These are phyloP conservation scores for Trichosporon sp. DNA, from an alignment of 1,284 basidiomycete species.

Conservation along the genomic window DNA sequence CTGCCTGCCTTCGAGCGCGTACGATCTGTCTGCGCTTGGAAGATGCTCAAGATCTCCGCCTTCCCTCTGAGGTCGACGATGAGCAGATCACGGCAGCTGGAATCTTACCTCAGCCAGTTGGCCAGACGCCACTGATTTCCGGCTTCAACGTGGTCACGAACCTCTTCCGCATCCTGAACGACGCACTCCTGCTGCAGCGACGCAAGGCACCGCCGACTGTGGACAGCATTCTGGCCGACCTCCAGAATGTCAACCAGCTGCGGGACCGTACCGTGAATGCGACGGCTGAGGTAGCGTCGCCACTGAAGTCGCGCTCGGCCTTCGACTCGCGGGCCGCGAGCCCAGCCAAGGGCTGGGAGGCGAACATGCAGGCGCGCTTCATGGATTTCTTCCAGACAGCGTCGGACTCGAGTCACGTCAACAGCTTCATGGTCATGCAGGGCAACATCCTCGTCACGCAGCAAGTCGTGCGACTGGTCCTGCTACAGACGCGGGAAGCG, in stretches of 20 bases:
- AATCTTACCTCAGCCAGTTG: conserved; percentile 46
- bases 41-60: conserved; percentile 40
- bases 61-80: conserved; percentile 55
- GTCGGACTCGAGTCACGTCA: conserved; percentile 36
- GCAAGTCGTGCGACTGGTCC: conserved; percentile 47
- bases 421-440: conserved; percentile 48
- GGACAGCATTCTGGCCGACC: conserved; percentile 45
- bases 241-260: conserved; percentile 43
- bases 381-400: conserved; percentile 41
- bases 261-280: conserved; percentile 40
- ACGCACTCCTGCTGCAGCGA: conserved; percentile 44
- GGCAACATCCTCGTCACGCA: conserved; percentile 53
- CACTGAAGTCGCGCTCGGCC: conserved; percentile 38
- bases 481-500: conserved; percentile 45
- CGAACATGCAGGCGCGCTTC: conserved; percentile 41
- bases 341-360: conserved; percentile 48
- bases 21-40: conserved; percentile 45
- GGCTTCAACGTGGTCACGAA: conserved; percentile 53
- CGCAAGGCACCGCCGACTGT: conserved; percentile 41
- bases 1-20: conserved; percentile 47
- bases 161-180: conserved; percentile 51
- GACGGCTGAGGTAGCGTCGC: conserved; percentile 35
- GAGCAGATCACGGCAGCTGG: conserved; percentile 51
- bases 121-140: conserved; percentile 45
- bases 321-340: conserved; percentile 41